phyloP scores from a whole-genome alignment of 192 early-diverging fungal species.

The Coemansia sp. region DNA sequence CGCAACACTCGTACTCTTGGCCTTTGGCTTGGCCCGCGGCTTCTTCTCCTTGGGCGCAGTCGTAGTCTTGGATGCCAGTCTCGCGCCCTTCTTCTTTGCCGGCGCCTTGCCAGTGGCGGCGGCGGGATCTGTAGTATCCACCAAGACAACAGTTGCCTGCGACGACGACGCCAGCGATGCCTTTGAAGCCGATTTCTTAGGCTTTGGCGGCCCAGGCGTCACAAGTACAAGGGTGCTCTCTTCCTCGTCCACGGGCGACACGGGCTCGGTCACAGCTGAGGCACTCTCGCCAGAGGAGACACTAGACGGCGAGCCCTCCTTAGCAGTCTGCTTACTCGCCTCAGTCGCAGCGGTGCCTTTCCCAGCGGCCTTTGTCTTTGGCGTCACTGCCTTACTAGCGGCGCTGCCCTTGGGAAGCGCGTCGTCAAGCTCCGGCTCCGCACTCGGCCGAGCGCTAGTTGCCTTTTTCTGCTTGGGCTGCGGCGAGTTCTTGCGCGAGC shows the following conservation, averaged over 20 bases:
- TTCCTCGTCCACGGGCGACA: conserved; percentile 1
- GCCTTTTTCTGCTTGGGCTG: conserved; percentile 40
- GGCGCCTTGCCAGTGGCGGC: conserved; percentile 14
- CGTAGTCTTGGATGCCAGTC: conserved; percentile 9
- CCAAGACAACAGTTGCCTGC: not conserved
- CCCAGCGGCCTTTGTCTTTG: conserved; percentile 1
- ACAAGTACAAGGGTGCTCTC: not conserved
- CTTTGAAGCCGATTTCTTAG: conserved; percentile 11
- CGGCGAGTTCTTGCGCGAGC: conserved; percentile 55
- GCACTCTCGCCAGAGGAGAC: not conserved
- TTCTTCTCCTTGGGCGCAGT: conserved; percentile 39
- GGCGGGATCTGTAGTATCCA: not conserved
- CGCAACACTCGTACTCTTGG: conserved; percentile 10
- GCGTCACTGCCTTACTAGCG: not conserved
- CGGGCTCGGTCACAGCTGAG: not conserved
- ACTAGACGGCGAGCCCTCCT: conserved; percentile 6
- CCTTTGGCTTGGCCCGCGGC: conserved; percentile 32
- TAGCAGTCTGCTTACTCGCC: conserved; percentile 11
- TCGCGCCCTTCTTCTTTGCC: conserved; percentile 19
- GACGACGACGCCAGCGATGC: conserved; percentile 1
- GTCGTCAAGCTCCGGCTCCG: conserved; percentile 25
- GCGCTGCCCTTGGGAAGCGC: not conserved
- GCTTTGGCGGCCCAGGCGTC: not conserved
- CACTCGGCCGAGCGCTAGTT: conserved; percentile 12
- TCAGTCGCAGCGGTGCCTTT: not conserved